These are phyloP conservation scores for Aspergillus olivimuriae DNA, from an alignment of 495 filamentous ascomycete genomes.

Conservation along the genomic window DNA sequence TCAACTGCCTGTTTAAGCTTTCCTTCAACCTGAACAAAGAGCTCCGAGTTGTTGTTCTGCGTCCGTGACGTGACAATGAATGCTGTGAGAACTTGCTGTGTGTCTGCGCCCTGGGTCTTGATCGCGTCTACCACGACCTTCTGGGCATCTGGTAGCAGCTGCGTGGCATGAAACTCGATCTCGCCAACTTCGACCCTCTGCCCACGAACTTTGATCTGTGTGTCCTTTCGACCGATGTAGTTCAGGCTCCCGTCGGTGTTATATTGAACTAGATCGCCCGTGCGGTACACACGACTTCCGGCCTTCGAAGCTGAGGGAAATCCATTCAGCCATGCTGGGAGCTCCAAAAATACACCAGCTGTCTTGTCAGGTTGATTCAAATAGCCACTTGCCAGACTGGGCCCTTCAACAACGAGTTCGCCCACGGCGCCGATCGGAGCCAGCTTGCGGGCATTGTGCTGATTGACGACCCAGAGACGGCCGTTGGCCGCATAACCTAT, in stretches of 20 bases:
- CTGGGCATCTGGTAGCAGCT: background rate
- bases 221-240: slow-evolving; percentile 27
- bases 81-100: no score
- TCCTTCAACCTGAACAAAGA: no score
- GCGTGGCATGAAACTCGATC: slow-evolving; percentile 19
- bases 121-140: slow-evolving; percentile 1
- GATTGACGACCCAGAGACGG: no score
- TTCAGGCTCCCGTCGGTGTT: slow-evolving; percentile 29
- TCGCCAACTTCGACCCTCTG: slow-evolving; percentile 32
- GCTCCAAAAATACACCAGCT: slow-evolving; percentile 33
- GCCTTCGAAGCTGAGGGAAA: background rate
- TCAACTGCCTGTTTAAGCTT: no score
- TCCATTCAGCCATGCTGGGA: slow-evolving; percentile 36
- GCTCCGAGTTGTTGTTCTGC: no score
- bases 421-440: no score
- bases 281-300: slow-evolving; percentile 7
- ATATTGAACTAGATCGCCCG: slow-evolving; percentile 44
- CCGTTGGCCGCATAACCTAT: no score
- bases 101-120: no score
- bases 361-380: slow-evolving; percentile 37
- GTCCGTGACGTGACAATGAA: no score
- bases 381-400: slow-evolving; percentile 38
- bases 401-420: slow-evolving; percentile 24
- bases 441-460: no score
- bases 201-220: slow-evolving; percentile 28